Percentiles rank a stretch among this genome's conserved stretches.
phyloP scores from a whole-genome alignment of 2,329 filamentous ascomycete species.

The Xylaria sp. region DNA sequence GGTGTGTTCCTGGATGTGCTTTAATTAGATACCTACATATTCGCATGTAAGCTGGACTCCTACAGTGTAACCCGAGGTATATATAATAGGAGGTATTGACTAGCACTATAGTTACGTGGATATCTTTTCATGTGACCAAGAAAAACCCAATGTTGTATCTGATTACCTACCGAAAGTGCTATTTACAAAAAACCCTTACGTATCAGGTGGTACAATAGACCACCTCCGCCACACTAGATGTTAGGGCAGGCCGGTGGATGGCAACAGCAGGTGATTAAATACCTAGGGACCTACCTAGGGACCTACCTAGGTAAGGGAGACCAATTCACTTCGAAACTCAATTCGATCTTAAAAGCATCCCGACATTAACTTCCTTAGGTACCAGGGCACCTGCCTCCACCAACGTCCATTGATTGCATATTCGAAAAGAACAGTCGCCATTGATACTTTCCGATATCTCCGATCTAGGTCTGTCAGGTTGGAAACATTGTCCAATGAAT shows the following conservation, averaged over 20 bases:
- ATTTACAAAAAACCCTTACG: not conserved
- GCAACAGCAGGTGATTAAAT: not conserved
- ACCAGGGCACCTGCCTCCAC: too few relatives aligned
- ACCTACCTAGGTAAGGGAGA: not conserved
- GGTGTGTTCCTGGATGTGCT: not conserved
- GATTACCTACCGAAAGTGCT: not conserved
- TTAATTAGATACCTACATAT: not conserved
- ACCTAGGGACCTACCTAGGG: not conserved
- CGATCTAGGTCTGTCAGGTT: not conserved
- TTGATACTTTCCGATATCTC: not conserved
- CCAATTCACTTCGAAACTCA: not conserved
- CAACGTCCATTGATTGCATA: not conserved
- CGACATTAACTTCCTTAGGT: too few relatives aligned
- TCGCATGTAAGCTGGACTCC: not conserved
- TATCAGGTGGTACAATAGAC: conserved; percentile 18
- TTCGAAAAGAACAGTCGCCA: not conserved
- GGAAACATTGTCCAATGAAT: not conserved
- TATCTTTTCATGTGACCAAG: conserved; percentile 14
- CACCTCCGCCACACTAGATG: conserved; percentile 14
- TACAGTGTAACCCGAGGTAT: not conserved
- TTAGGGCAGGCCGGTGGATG: not conserved
- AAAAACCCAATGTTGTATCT: not conserved
- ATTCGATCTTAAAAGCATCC: too few relatives aligned
- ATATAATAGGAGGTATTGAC: too few relatives aligned
- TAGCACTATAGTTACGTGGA: not conserved